Base-by-base conservation (phyloP, 2,329 filamentous ascomycete genomes). In the Karstenula rhodostoma region DNA sequence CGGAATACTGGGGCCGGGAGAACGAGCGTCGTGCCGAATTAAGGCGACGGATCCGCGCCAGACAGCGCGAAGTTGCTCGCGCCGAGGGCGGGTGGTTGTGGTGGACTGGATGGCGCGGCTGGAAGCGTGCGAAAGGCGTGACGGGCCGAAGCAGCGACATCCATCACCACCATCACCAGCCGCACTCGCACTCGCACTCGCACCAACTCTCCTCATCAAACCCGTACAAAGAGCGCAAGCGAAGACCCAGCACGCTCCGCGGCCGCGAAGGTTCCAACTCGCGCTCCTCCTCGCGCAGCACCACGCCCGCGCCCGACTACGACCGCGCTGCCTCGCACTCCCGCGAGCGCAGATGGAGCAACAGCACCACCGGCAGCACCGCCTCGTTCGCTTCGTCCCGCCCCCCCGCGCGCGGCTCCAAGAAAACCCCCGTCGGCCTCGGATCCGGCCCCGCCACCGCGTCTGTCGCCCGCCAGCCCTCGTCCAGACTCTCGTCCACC, bases 1-100 rank as follows among this genome's bases (percentile, higher is more conserved):
- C 90, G 35, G 94, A 97, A 62, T 99, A 97, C 79, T 99, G 95
- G 95, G 94, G 97, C 70, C 89, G 89, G 62, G 95, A 99, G 77
- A 99, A 99, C 73, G 93, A 96, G 77, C 89, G 94, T 2, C 88
- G 95, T 13, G 86, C 90, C 2, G 81, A 91, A 59, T 82, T 97
- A 25, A 86, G 92, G 23, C 80, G 84, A 46, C 91, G 91, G 73
- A 81, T 97, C 52, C 86, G 88, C 63, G 85, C 88, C 54, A 85
- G 87, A 33, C 89, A 94, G 68, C 84, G 85, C 19, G 87, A 90
- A 62, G 80, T 92, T 42, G 89, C 90, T 13, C 88, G 87, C 71
- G 83, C 89, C 69, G 84, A 89, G 62, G 88, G 90, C 55, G 87
- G 90, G 23, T 91, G 89, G 89, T 82, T 96, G 37, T 96, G 93